Conservation (phyloP, 164 flowering plant species). For the Echeveria elegans region DNA sequence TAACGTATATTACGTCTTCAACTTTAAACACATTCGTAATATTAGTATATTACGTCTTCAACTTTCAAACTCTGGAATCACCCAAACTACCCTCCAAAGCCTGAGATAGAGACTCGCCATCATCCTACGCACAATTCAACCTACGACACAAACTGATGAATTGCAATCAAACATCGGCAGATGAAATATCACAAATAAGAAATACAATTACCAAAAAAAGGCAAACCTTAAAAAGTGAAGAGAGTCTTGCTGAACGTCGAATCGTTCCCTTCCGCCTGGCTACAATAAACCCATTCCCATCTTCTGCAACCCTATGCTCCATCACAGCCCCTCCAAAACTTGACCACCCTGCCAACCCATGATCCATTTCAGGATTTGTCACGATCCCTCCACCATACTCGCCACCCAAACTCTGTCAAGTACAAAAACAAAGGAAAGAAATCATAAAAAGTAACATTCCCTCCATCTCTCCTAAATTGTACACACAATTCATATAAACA, state of each 20-base stretch:
- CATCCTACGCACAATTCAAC: no score
- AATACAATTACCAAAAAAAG: no score
- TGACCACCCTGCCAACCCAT: slow-evolving; percentile 56
- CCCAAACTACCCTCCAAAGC: no score
- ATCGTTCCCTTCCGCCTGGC: slow-evolving; percentile 37
- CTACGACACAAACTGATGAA: no score
- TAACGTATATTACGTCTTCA: no score
- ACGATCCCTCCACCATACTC: slow-evolving; percentile 76
- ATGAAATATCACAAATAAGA: no score
- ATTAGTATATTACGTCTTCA: no score
- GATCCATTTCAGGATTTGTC: slow-evolving; percentile 47
- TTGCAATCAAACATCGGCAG: no score
- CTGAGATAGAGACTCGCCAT: no score
- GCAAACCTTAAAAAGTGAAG: slow-evolving; percentile 81
- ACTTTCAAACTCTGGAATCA: no score
- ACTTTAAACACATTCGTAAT: no score
- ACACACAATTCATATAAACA: background rate
- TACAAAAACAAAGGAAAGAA: background rate
- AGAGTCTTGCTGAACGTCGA: slow-evolving; percentile 31
- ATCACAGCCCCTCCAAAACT: slow-evolving; percentile 38
- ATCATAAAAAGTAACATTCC: background rate
- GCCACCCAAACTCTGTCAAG: slow-evolving; percentile 42
- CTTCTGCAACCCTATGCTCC: slow-evolving; percentile 17
- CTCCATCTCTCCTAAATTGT: no score
- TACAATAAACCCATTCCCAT: slow-evolving; percentile 50